A percentile compares a stretch with the other conserved stretches of the same genome.
Evolutionary conservation across 371 early-diverging fungal species (phyloP).

Genomic region (Saksenaea vasiformis): DNA sequence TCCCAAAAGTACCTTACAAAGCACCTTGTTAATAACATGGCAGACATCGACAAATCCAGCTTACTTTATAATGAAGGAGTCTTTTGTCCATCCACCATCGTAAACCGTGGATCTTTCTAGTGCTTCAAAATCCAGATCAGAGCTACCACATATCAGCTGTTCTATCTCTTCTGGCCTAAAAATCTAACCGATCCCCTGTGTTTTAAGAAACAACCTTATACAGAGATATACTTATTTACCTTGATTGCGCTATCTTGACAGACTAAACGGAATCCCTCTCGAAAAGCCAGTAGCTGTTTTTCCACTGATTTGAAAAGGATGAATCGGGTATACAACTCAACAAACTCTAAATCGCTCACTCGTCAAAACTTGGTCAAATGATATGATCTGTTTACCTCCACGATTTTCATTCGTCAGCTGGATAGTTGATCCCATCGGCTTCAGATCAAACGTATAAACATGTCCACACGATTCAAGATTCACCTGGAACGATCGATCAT

Average conservation of each 20-base stretch:
- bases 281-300: slow-evolving; percentile 85
- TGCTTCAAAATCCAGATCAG: slow-evolving; percentile 85
- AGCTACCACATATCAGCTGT: slow-evolving; percentile 92
- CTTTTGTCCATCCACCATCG: slow-evolving; percentile 81
- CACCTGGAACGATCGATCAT: slow-evolving; percentile 71
- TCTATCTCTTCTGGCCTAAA: slow-evolving; percentile 96
- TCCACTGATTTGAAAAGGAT: slow-evolving; percentile 73
- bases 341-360: slow-evolving; percentile 57
- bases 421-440: slow-evolving; percentile 62
- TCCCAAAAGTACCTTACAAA: slow-evolving; percentile 86
- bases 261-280: slow-evolving; percentile 88
- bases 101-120: slow-evolving; percentile 85
- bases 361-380: not conserved
- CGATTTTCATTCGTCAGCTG: slow-evolving; percentile 68
- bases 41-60: slow-evolving; percentile 15
- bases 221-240: no score
- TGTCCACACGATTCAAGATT: slow-evolving; percentile 69
- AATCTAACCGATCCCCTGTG: slow-evolving; percentile 63
- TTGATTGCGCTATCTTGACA: slow-evolving; percentile 81
- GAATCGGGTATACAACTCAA: slow-evolving; percentile 73
- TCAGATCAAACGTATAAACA: slow-evolving; percentile 56
- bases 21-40: not conserved
- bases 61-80: slow-evolving; percentile 67
- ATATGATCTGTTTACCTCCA: slow-evolving; percentile 27
- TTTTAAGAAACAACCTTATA: no score